Conservation (phyloP, 257 asterid genomes). For the Galeopsis tetrahit region DNA sequence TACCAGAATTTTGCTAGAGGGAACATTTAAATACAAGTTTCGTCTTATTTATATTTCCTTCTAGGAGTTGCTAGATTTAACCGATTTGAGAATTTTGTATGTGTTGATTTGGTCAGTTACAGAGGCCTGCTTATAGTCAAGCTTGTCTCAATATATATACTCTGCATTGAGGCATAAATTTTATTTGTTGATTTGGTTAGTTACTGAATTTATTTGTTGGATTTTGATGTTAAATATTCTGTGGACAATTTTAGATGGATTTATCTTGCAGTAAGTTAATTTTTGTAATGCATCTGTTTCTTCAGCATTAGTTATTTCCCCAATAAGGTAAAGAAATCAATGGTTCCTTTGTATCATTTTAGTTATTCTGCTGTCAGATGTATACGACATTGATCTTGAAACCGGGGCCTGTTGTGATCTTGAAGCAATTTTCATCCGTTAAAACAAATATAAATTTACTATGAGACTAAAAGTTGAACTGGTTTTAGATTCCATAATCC, state of each 20-base stretch:
- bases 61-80: slow-evolving; percentile 10
- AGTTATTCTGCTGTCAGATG: slow-evolving; percentile 56
- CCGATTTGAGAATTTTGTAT: slow-evolving; percentile 9
- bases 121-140: neutral
- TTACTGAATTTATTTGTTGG: slow-evolving; percentile 10
- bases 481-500: too few species aligned
- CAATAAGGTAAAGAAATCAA: neutral
- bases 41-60: too few species aligned
- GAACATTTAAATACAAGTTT: too few species aligned
- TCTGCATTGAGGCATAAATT: neutral
- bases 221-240: slow-evolving; percentile 1
- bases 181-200: slow-evolving; percentile 9
- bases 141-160: neutral
- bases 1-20: too few species aligned
- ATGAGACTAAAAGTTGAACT: neutral
- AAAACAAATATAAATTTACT: too few species aligned
- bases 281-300: neutral
- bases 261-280: neutral
- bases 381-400: slow-evolving; percentile 81
- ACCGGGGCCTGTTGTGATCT: slow-evolving; percentile 88
- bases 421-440: too few species aligned
- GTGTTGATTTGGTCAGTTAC: slow-evolving; percentile 2
- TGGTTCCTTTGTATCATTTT: neutral
- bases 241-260: neutral
- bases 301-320: slow-evolving; percentile 8